Percentiles rank a stretch among this genome's conserved stretches.
phyloP scores from a whole-genome alignment of 306 rosid species.

The Hippophae tibetana region DNA sequence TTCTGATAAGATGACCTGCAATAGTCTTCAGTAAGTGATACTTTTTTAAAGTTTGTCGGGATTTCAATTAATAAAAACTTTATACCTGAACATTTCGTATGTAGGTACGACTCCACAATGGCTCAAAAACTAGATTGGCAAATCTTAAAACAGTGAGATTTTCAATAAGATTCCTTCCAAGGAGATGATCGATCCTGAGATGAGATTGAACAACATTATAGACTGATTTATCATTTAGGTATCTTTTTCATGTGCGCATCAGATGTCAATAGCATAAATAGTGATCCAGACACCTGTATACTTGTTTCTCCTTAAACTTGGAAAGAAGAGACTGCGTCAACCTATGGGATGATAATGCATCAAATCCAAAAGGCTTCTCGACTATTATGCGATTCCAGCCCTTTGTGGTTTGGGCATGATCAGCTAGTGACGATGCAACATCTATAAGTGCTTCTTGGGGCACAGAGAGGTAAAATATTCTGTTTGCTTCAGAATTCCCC shows the following conservation, averaged over 20 bases:
- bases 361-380: conserved; percentile 90
- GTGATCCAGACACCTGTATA: conserved; percentile 53
- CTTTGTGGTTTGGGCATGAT: conserved; percentile 61
- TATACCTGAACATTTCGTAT: conserved; percentile 69
- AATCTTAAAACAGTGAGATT: conserved; percentile 90
- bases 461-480: conserved; percentile 92
- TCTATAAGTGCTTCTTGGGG: conserved; percentile 90
- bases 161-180: conserved; percentile 88
- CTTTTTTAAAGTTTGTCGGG: not conserved
- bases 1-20: conserved; percentile 75
- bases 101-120: conserved; percentile 76
- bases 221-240: conserved; percentile 6
- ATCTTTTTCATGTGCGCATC: conserved; percentile 4
- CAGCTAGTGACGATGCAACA: conserved; percentile 59
- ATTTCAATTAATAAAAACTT: not conserved
- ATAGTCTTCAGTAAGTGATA: conserved; percentile 9
- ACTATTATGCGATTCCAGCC: conserved; percentile 92
- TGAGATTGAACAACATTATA: conserved; percentile 19
- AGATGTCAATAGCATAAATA: conserved; percentile 4
- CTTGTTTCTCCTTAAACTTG: conserved; percentile 72
- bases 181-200: conserved; percentile 92
- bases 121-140: conserved; percentile 87
- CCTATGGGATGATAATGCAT: conserved; percentile 57
- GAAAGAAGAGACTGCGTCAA: conserved; percentile 74
- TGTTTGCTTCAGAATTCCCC: conserved; percentile 62